Evolutionary conservation across 208 protist genomes (phyloP).

Genomic region (Trypanosoma congolense): DNA sequence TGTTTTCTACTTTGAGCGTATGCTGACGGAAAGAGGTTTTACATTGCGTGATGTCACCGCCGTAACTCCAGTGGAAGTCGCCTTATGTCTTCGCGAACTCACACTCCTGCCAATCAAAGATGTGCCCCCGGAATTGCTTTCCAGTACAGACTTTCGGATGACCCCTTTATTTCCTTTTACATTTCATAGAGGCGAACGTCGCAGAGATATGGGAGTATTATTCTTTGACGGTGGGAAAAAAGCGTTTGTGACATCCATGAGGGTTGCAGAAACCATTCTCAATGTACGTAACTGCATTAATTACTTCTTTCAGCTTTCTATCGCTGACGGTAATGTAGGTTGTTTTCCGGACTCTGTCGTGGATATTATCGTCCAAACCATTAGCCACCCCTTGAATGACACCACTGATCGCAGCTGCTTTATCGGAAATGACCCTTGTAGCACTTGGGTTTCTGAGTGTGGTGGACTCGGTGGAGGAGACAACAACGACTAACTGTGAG

Average conservation of each 20-base stretch:
- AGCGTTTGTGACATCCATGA: conserved; percentile 53
- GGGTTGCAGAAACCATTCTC: conserved; percentile 43
- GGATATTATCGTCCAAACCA: conserved; percentile 35
- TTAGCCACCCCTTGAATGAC: conserved; percentile 52
- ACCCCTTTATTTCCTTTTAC: conserved; percentile 39
- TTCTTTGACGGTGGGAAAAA: conserved; percentile 86
- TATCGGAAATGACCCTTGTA: conserved; percentile 15
- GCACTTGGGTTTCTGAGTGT: conserved; percentile 6
- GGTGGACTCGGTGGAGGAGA: conserved; percentile 4
- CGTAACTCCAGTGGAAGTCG: conserved; percentile 60
- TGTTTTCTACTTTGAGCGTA: conserved; percentile 76
- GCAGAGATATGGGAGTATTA: conserved; percentile 46
- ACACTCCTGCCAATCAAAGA: conserved; percentile 47
- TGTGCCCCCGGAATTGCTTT: conserved; percentile 46
- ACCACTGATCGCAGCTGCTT: conserved; percentile 3
- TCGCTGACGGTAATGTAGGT: conserved; percentile 67
- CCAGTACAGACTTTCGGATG: conserved; percentile 55
- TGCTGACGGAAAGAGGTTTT: conserved; percentile 70
- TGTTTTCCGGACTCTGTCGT: conserved; percentile 64
- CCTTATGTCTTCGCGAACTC: conserved; percentile 72
- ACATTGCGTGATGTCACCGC: conserved; percentile 71
- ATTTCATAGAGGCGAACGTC: conserved; percentile 31
- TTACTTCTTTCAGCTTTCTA: conserved; percentile 76
- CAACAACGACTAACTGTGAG: not conserved
- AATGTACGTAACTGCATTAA: conserved; percentile 76